Conservation (phyloP, 2,329 filamentous ascomycete genomes). For the Thielaviopsis cerberus region DNA sequence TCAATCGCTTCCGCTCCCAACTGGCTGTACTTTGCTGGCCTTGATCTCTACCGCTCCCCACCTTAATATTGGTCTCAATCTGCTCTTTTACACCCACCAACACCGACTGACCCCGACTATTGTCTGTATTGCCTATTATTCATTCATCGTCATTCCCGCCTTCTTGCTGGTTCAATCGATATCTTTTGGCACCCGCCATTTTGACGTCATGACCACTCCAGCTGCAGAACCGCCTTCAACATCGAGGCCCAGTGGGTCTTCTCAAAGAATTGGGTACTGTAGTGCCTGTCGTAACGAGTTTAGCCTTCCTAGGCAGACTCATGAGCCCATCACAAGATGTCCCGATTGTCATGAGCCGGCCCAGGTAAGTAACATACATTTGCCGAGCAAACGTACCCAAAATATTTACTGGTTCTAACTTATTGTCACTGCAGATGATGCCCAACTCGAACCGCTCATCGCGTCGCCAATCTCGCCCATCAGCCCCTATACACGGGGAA, state of each 20-base stretch:
- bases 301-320: background rate
- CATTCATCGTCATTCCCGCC: background rate
- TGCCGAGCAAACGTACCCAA: background rate
- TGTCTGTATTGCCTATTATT: background rate
- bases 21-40: too few species aligned
- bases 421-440: background rate
- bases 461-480: background rate
- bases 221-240: background rate
- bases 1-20: too few species aligned
- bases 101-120: background rate
- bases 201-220: background rate
- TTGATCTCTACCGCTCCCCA: too few species aligned
- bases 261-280: background rate
- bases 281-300: background rate
- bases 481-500: background rate
- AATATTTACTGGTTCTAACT: background rate
- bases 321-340: background rate
- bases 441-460: background rate
- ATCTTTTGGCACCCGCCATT: too few species aligned
- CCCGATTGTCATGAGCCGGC: background rate
- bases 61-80: too few species aligned
- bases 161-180: too few species aligned
- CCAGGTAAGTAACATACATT: background rate
- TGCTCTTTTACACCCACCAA: too few species aligned
- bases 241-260: constrained; percentile 5